Base-by-base conservation (phyloP, 2,329 filamentous ascomycete genomes). In the Didymella segeticola region DNA sequence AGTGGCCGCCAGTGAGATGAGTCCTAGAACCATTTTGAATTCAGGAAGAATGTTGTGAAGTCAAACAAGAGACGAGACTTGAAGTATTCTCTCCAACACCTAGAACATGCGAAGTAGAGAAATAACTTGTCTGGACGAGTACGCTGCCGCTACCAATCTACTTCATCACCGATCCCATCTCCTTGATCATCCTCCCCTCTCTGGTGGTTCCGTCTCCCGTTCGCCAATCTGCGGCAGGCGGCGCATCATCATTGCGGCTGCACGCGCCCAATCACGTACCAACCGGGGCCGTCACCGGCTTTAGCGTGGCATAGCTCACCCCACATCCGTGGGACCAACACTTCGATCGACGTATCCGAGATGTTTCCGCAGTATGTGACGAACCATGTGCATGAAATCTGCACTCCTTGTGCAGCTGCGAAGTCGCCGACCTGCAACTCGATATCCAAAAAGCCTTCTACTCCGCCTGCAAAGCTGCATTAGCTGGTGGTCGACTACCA, bases 301-400 rank as follows among this genome's bases (percentile, higher is more conserved):
- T 17, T 53, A 47, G 50, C 43, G 38, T 30, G 30, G 26, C 4
- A 19, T 38, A 37, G 17, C 11, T 1, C 5, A 26, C 30, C 25
- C 36, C 50, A 47, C 37, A 43, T 20, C 43, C 30, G 30, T 27
- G 25, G 31, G 19, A 30, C 37, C n/a, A 47, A 19, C 19, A 22
- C 37, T 26, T 53, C n/a, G 58, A 60, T 63, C 62, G 55, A 57
- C 62, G 38, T 31, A 57, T 56, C 51, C 53, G 46, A 53, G 48
- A 48, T 26, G 37, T 25, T 25, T 31, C 30, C 30, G 51, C 39
- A 52, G 46, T 47, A n/a, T 54, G 49, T 63, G 55, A 62, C 56
- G 62, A 63, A 51, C 38, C 23, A 36, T 22, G 34, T 58, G 52
- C 61, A 56, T 55, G 30, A 50, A 31, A 23, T 27, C 27, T 47